Evolutionary conservation across 1,284 basidiomycete species (phyloP).

Genomic region (Malassezia sympodialis): DNA sequence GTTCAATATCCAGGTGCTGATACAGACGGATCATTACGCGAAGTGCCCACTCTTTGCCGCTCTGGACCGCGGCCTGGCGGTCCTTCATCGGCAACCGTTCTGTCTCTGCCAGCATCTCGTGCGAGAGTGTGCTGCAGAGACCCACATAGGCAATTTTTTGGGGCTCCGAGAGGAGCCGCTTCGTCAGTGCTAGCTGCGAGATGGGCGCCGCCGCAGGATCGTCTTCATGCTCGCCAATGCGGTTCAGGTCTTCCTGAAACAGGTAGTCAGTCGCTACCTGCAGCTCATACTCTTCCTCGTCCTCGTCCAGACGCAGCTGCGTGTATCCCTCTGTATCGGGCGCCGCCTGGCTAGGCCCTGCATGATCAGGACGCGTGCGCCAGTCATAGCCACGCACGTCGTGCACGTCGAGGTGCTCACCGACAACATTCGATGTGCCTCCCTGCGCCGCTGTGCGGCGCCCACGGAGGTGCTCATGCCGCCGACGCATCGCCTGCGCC

Average conservation of each 20-base stretch:
- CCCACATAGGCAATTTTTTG: conserved; percentile 48
- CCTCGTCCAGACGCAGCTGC: conserved; percentile 44
- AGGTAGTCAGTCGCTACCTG: conserved; percentile 44
- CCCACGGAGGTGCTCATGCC: neutral
- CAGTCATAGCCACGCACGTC: conserved; percentile 46
- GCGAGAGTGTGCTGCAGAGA: conserved; percentile 37
- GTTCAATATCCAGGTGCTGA: conserved; percentile 47
- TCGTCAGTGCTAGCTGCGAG: conserved; percentile 46
- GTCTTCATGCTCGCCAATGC: conserved; percentile 26
- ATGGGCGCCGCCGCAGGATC: conserved; percentile 35
- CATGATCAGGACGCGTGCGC: conserved; percentile 31
- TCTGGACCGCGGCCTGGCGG: conserved; percentile 21
- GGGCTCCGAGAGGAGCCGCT: conserved; percentile 39
- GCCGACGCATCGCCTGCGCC: neutral
- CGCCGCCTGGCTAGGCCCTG: conserved; percentile 20
- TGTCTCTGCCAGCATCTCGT: conserved; percentile 34
- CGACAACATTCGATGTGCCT: conserved; percentile 29
- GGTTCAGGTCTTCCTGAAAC: conserved; percentile 31
- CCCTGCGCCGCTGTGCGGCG: neutral
- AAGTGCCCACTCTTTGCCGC: conserved; percentile 36
- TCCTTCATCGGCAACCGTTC: conserved; percentile 2
- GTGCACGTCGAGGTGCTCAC: conserved; percentile 38
- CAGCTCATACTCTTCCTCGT: conserved; percentile 41
- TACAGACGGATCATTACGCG: conserved; percentile 45
- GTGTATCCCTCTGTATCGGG: conserved; percentile 38